Percentiles rank a stretch among this genome's conserved stretches.
Evolutionary conservation across 805 yeast genomes (phyloP).

Genomic region (Yarrowia hollandica): DNA sequence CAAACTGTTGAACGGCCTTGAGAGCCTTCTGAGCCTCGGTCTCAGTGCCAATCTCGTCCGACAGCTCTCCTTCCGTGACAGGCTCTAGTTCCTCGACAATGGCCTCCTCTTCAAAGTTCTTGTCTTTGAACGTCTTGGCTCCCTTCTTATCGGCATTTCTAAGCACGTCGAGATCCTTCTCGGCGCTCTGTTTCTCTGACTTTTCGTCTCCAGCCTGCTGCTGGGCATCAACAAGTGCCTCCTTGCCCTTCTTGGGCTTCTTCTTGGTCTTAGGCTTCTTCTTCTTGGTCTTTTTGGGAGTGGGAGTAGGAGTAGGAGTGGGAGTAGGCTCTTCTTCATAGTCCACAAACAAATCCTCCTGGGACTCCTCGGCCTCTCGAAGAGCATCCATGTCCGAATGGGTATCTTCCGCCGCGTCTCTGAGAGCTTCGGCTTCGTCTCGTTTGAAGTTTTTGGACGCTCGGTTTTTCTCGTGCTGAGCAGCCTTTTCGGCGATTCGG

Average conservation of each 20-base stretch:
- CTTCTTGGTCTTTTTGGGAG: constrained; percentile 2
- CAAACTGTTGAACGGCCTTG: constrained; percentile 17
- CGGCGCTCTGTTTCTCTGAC: constrained; percentile 11
- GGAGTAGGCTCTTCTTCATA: not conserved
- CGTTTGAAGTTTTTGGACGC: not conserved
- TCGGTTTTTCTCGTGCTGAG: constrained; percentile 8
- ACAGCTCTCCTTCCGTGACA: not conserved
- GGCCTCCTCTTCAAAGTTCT: constrained; percentile 19
- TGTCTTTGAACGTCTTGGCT: constrained; percentile 16
- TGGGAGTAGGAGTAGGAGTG: not conserved
- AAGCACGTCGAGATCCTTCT: not conserved
- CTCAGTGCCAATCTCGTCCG: constrained; percentile 10
- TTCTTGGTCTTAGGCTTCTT: constrained; percentile 19
- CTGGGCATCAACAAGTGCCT: not conserved
- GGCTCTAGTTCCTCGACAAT: constrained; percentile 4
- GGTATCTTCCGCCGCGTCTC: constrained; percentile 7
- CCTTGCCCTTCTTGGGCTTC: constrained; percentile 8
- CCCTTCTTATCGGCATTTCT: constrained; percentile 7
- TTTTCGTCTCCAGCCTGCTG: constrained; percentile 8
- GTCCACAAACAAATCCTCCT: not conserved
- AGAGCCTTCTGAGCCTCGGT: constrained; percentile 8
- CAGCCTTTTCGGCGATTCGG: constrained; percentile 8
- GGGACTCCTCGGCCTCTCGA: constrained; percentile 1
- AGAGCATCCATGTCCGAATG: not conserved
- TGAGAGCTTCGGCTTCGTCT: constrained; percentile 10